Evolutionary conservation across 345 rosid species (phyloP).

Genomic region (Linum tenue): DNA sequence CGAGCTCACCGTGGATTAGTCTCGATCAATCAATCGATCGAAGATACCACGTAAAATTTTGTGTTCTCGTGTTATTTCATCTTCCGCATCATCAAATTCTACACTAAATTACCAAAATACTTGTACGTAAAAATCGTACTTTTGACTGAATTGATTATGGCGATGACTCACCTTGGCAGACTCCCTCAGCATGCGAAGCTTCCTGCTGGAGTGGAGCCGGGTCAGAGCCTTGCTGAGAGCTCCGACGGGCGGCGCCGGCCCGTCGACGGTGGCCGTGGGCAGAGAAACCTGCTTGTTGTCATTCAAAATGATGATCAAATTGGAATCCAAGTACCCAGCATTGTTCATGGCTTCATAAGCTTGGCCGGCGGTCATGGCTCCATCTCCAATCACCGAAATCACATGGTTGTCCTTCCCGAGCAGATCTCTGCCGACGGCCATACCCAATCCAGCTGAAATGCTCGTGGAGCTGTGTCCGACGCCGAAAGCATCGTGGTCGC

Average conservation of each 20-base stretch:
- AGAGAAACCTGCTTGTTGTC: constrained; percentile 43
- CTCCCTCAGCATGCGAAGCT: constrained; percentile 25
- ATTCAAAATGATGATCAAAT: constrained; percentile 38
- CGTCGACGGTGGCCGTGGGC: constrained; percentile 45
- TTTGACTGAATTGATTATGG: no score
- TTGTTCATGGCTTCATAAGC: constrained; percentile 52
- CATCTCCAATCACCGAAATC: constrained; percentile 40
- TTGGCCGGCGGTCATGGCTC: constrained; percentile 50
- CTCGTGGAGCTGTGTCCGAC: constrained; percentile 51
- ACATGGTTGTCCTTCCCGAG: constrained; percentile 38
- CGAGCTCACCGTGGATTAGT: no score
- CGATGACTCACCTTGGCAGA: constrained; percentile 28
- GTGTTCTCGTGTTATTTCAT: no score
- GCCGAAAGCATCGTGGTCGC: constrained; percentile 40
- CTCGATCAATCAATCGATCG: no score
- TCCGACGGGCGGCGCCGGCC: constrained; percentile 45
- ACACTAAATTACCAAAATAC: no score
- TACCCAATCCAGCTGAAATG: constrained; percentile 47
- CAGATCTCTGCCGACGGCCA: constrained; percentile 47
- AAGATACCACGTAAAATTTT: no score
- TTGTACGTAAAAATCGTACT: no score
- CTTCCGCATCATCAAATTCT: no score
- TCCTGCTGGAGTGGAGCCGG: constrained; percentile 22
- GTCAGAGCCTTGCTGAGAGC: constrained; percentile 34
- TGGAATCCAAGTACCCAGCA: constrained; percentile 38